phyloP scores from a whole-genome alignment of 2,329 filamentous ascomycete genomes.

The Pyrenophora graminea region DNA sequence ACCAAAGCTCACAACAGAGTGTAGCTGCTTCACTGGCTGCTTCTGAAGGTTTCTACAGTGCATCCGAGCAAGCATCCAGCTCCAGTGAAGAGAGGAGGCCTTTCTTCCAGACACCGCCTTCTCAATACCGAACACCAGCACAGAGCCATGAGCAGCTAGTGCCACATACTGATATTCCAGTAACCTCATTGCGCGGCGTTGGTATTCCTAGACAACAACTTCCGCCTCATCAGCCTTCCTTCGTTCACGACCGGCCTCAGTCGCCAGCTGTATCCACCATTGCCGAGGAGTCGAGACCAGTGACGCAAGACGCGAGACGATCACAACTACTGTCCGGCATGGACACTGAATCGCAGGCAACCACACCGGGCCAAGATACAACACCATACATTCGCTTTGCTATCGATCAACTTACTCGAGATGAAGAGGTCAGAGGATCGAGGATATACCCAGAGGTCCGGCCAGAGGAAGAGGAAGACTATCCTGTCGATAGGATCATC shows the following conservation, averaged over 20 bases:
- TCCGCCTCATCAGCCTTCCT: conserved; percentile 14
- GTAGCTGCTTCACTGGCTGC: conserved; percentile 55
- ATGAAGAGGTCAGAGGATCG: conserved; percentile 65
- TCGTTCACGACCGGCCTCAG: conserved; percentile 23
- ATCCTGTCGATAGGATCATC: conserved; percentile 57
- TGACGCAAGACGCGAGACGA: conserved; percentile 29
- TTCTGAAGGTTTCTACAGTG: conserved; percentile 57
- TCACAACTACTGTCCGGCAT: conserved; percentile 29
- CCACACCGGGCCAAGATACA: conserved; percentile 74
- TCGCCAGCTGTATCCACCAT: conserved; percentile 40
- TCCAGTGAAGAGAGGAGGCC: conserved; percentile 40
- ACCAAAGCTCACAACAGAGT: conserved; percentile 51
- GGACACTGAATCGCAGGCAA: conserved; percentile 42
- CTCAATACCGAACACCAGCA: conserved; percentile 39
- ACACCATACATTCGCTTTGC: conserved; percentile 88
- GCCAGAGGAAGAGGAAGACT: conserved; percentile 41
- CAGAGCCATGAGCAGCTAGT: conserved; percentile 46
- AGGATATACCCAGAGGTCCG: conserved; percentile 51
- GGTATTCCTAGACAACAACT: conserved; percentile 40
- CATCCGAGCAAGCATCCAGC: conserved; percentile 48
- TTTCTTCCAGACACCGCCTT: conserved; percentile 43
- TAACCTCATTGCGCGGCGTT: conserved; percentile 40
- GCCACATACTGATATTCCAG: conserved; percentile 29
- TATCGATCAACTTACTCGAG: conserved; percentile 80
- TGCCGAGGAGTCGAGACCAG: conserved; percentile 35